phyloP scores from a whole-genome alignment of 441 rosid genomes.

The Viola pubescens region DNA sequence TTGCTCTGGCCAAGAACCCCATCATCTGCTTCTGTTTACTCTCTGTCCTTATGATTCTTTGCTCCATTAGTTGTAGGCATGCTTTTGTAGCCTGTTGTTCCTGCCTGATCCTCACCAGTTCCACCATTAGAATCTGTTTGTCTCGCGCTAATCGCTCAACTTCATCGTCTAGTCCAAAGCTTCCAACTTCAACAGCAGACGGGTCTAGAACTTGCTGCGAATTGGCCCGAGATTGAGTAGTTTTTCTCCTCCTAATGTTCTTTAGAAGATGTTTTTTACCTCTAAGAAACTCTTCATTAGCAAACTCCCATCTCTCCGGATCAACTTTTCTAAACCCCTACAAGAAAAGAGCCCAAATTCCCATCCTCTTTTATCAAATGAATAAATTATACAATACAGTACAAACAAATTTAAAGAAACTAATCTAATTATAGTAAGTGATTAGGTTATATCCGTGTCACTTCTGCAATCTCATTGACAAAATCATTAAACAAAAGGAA shows the following conservation, averaged over 20 bases:
- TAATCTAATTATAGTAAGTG: slow-evolving; percentile 11
- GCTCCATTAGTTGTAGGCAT: slow-evolving; percentile 52
- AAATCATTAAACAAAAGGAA: slow-evolving; percentile 15
- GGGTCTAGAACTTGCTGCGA: slow-evolving; percentile 41
- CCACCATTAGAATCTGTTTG: slow-evolving; percentile 62
- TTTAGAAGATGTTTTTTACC: slow-evolving; percentile 78
- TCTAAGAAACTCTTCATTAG: slow-evolving; percentile 77
- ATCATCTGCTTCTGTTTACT: slow-evolving; percentile 66
- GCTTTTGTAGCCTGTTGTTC: slow-evolving; percentile 61
- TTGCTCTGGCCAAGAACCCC: slow-evolving; percentile 72
- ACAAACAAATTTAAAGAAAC: background rate
- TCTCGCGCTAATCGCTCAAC: slow-evolving; percentile 55
- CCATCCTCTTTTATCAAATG: slow-evolving; percentile 11
- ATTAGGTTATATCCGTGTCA: background rate
- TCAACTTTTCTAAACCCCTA: slow-evolving; percentile 93
- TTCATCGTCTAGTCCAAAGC: slow-evolving; percentile 63
- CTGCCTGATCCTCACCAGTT: slow-evolving; percentile 68
- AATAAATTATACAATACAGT: background rate
- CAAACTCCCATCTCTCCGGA: slow-evolving; percentile 93
- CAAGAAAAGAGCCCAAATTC: slow-evolving; percentile 23
- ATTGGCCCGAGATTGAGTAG: slow-evolving; percentile 22
- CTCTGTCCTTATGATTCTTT: slow-evolving; percentile 58
- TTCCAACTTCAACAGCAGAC: slow-evolving; percentile 60
- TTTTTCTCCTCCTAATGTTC: slow-evolving; percentile 62
- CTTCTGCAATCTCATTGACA: slow-evolving; percentile 12